Evolutionary conservation across 139 green algal genomes (phyloP).

Genomic region (Micractinium sp.): DNA sequence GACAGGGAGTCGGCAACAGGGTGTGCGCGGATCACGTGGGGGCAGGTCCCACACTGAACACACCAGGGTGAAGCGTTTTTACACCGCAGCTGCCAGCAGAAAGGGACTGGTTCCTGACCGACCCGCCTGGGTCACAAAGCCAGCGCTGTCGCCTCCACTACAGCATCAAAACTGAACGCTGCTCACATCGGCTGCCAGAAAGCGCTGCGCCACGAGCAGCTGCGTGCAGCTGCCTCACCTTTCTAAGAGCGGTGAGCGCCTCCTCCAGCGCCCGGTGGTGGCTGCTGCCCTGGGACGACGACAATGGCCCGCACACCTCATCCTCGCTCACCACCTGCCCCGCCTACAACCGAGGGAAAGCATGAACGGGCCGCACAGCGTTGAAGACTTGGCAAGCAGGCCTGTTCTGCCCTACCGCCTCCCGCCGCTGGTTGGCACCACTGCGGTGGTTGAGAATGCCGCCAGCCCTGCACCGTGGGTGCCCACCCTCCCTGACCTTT

Average conservation of each 20-base stretch:
- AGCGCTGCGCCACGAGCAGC: neutral
- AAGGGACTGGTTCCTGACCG: neutral
- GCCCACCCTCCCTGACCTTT: neutral
- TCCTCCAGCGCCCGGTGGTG: slow-evolving; percentile 54
- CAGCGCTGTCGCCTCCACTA: too few species aligned
- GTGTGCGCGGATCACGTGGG: too few species aligned
- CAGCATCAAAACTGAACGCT: too few species aligned
- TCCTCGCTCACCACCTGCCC: slow-evolving; percentile 35
- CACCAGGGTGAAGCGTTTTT: too few species aligned
- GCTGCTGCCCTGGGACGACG: neutral
- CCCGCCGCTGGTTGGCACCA: neutral
- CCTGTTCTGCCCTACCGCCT: too few species aligned
- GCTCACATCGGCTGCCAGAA: neutral
- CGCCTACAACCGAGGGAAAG: neutral
- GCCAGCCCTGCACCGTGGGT: neutral
- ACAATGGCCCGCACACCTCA: neutral
- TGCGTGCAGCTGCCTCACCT: slow-evolving; percentile 42
- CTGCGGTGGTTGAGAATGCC: too few species aligned
- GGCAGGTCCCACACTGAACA: neutral
- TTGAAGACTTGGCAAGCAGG: too few species aligned
- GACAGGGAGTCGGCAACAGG: neutral
- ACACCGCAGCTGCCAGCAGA: too few species aligned
- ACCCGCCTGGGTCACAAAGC: too few species aligned
- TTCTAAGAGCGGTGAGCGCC: slow-evolving; percentile 63
- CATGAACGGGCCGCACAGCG: neutral